Evolutionary conservation across 371 early-diverging fungal genomes (phyloP).

Genomic region (Basidiobolus meristosporus): DNA sequence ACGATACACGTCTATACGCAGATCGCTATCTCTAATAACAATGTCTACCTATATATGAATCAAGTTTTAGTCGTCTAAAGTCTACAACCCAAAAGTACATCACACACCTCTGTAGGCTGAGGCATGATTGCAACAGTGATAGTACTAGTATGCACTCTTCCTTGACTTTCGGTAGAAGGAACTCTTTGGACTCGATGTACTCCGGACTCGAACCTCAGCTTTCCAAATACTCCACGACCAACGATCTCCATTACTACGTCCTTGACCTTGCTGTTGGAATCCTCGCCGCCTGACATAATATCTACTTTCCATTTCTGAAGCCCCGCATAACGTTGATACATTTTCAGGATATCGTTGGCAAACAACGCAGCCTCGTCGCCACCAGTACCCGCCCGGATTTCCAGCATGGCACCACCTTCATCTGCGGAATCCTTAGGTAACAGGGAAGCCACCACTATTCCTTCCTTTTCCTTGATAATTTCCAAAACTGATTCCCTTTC

Average conservation of each 20-base stretch:
- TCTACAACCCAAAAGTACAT: neutral
- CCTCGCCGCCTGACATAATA: constrained; percentile 23
- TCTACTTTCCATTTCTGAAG: constrained; percentile 49
- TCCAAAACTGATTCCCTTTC: constrained; percentile 17
- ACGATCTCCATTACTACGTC: constrained; percentile 20
- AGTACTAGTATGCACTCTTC: constrained; percentile 73
- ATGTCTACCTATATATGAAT: constrained; percentile 35
- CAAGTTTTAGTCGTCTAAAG: neutral
- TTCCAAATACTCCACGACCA: constrained; percentile 52
- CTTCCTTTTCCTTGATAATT: constrained; percentile 14
- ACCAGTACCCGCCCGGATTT: constrained; percentile 66
- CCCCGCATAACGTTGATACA: constrained; percentile 58
- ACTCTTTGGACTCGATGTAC: constrained; percentile 73
- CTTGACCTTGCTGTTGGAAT: constrained; percentile 25
- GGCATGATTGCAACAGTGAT: constrained; percentile 70
- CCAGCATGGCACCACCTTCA: constrained; percentile 51
- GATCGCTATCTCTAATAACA: constrained; percentile 41
- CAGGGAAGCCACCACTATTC: constrained; percentile 19
- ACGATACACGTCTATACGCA: constrained; percentile 56
- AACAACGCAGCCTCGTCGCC: constrained; percentile 74
- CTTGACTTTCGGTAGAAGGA: constrained; percentile 64
- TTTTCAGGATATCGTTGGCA: constrained; percentile 41
- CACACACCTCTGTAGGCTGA: constrained; percentile 38
- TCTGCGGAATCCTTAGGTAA: constrained; percentile 45
- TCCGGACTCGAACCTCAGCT: constrained; percentile 61